phyloP scores from a whole-genome alignment of 73 alveolate genomes.

The Paramecium caudatum region DNA sequence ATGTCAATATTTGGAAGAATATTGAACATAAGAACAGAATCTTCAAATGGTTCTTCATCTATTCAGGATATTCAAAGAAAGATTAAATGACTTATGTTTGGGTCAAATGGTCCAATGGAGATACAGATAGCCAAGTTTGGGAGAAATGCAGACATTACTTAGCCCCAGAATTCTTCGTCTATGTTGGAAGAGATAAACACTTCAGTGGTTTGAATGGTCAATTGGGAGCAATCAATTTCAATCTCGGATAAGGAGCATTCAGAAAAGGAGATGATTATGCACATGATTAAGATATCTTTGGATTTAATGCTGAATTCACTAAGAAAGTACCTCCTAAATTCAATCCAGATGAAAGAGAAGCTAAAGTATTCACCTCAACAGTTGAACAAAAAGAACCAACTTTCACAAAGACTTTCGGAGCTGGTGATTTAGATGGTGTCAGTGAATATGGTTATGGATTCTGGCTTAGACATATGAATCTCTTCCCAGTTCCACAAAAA shows the following conservation, averaged over 20 bases:
- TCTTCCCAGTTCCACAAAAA: conserved; percentile 3
- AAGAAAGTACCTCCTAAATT: conserved; percentile 10
- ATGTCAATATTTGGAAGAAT: neutral
- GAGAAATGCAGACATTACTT: conserved; percentile 48
- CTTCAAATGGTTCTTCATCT: conserved; percentile 49
- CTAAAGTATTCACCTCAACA: conserved; percentile 39
- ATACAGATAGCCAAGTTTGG: neutral
- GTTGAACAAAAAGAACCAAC: conserved; percentile 33
- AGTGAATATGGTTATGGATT: conserved; percentile 68
- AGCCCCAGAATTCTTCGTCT: conserved; percentile 51
- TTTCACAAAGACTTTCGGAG: conserved; percentile 21
- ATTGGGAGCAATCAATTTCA: conserved; percentile 21
- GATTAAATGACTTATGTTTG: neutral
- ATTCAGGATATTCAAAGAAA: conserved; percentile 51
- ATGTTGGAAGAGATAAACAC: conserved; percentile 58
- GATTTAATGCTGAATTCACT: conserved; percentile 43
- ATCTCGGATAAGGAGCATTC: conserved; percentile 61
- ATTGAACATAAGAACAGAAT: conserved; percentile 43
- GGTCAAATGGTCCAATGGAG: conserved; percentile 48
- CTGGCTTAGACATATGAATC: conserved; percentile 27
- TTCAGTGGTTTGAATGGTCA: conserved; percentile 37
- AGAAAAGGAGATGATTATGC: conserved; percentile 41
- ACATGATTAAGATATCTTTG: conserved; percentile 48
- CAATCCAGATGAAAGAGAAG: conserved; percentile 5
- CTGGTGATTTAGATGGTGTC: conserved; percentile 14